Evolutionary conservation across 148 eudicot species (phyloP).

Genomic region (Diospyros lotus): DNA sequence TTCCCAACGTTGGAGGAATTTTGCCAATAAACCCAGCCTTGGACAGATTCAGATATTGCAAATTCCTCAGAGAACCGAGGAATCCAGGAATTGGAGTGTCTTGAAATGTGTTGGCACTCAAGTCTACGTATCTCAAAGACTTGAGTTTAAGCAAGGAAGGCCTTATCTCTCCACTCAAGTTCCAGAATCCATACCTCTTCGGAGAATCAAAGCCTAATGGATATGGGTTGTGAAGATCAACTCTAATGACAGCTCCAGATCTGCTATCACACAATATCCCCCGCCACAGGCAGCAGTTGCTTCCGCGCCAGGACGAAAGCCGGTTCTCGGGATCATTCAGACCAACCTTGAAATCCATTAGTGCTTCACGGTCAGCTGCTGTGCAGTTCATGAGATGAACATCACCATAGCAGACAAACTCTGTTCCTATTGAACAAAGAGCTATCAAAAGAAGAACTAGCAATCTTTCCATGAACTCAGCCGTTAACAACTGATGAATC

Average conservation of each 20-base stretch:
- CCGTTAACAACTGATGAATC: background rate
- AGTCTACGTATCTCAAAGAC: background rate
- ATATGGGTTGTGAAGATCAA: slow-evolving; percentile 30
- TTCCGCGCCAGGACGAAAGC: slow-evolving; percentile 31
- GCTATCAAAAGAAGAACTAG: background rate
- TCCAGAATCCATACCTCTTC: slow-evolving; percentile 18
- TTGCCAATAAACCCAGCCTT: background rate
- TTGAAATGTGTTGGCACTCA: background rate
- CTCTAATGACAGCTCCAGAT: slow-evolving; percentile 13
- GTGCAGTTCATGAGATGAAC: background rate
- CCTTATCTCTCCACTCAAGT: background rate
- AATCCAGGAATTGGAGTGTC: background rate
- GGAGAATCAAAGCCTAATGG: background rate
- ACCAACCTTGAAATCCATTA: slow-evolving; percentile 24
- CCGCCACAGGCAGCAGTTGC: slow-evolving; percentile 24
- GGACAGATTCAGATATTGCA: background rate
- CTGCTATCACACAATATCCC: slow-evolving; percentile 19
- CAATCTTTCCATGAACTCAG: slow-evolving; percentile 1
- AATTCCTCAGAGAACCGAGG: background rate
- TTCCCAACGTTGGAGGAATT: background rate
- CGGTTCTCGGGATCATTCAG: slow-evolving; percentile 21
- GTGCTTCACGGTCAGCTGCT: slow-evolving; percentile 17
- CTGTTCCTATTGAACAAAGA: background rate
- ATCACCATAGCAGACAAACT: slow-evolving; percentile 3
- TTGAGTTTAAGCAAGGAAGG: background rate